Evolutionary conservation across 2,329 filamentous ascomycete species (phyloP).

Genomic region (Orbilia javanica): DNA sequence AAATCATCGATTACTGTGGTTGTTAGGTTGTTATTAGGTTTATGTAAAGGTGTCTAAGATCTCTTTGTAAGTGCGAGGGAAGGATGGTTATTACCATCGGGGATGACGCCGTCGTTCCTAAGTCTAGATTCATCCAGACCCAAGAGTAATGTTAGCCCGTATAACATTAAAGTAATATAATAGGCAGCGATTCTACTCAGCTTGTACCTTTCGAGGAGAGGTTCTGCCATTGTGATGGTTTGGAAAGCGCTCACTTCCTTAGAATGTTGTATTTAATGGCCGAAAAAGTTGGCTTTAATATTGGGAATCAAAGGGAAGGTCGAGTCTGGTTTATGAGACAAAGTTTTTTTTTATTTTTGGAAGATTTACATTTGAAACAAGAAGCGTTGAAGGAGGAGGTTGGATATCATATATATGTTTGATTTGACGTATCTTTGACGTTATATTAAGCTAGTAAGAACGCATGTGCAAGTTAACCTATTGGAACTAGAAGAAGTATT

Average conservation of each 20-base stretch:
- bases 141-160: neutral
- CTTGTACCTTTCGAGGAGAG: conserved; percentile 59
- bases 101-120: conserved; percentile 63
- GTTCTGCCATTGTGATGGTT: conserved; percentile 60
- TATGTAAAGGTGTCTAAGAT: neutral
- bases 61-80: conserved; percentile 33
- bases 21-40: conserved; percentile 44
- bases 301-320: too few relatives aligned
- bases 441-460: too few relatives aligned
- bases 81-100: conserved; percentile 63
- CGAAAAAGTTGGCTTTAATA: too few relatives aligned
- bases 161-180: neutral
- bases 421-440: conserved; percentile 27
- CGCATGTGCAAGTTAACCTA: neutral
- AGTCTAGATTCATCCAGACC: conserved; percentile 58
- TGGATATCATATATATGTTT: too few relatives aligned
- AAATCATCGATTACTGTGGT: conserved; percentile 73
- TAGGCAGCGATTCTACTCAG: too few relatives aligned
- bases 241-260: neutral
- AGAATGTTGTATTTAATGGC: too few relatives aligned
- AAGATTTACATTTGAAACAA: neutral
- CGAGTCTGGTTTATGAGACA: too few relatives aligned
- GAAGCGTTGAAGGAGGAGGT: neutral
- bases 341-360: conserved; percentile 23
- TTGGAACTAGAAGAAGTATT: too few relatives aligned